Conservation (phyloP, 345 rosid genomes). For the Syzygium oleosum region DNA sequence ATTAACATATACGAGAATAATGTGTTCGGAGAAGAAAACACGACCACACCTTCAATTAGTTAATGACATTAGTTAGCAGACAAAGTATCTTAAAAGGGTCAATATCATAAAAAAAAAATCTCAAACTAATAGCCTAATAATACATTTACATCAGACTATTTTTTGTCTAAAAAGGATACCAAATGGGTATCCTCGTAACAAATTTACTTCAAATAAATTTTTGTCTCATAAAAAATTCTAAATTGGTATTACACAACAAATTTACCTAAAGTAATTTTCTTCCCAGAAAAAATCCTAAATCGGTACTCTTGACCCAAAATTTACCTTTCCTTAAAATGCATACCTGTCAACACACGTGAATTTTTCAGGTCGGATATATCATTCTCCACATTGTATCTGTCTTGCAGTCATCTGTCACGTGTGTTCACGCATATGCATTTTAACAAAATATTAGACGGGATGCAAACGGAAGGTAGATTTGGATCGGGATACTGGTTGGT, state of each 20-base stretch:
- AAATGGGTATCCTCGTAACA: too few relatives aligned
- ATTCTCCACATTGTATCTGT: accelerated
- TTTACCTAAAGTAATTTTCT: neutral
- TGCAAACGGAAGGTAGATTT: neutral
- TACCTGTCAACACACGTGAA: neutral
- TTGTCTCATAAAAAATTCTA: neutral
- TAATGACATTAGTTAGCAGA: neutral
- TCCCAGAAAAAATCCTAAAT: neutral
- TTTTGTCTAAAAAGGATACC: neutral
- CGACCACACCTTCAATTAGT: neutral
- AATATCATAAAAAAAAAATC: neutral
- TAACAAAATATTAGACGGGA: accelerated
- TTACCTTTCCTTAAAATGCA: neutral
- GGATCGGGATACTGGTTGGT: accelerated
- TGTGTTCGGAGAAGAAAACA: neutral
- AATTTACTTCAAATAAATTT: neutral
- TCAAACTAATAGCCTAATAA: too few relatives aligned
- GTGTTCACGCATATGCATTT: neutral
- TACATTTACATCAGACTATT: neutral
- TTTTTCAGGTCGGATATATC: accelerated
- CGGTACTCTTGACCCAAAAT: accelerated
- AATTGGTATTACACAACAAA: accelerated
- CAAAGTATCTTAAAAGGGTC: too few relatives aligned
- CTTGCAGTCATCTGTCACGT: accelerated
- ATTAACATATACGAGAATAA: neutral